Evolutionary conservation across 306 rosid species (phyloP), one percentile per base, ranked within the genome.

Genomic region (Betula pendula): DNA sequence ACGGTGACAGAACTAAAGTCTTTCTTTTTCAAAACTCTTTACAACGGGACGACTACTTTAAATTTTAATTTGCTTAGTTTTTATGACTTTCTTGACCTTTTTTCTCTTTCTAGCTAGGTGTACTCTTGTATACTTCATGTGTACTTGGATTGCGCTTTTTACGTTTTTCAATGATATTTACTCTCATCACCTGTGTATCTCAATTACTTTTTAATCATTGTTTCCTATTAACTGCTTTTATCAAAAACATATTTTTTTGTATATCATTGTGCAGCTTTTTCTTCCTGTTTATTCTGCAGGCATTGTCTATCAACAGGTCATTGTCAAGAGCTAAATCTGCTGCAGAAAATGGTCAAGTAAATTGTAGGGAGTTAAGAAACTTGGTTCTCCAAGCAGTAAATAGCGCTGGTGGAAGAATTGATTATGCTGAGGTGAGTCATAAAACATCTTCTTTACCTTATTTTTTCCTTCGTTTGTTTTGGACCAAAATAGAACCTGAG

Each of bases 341-440:
- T 16, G 96, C 92, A 25, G 88, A 78, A 87, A 87, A 83, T 22
- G 99, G 97, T 71, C 88, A 80, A 60, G 62, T 81, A 33, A 38
- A 85, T 66, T 90, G 90, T 76, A 85, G 73, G 72, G 87, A 81
- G 75, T 81, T 95, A 78, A 89, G 72, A 80, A 77, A 80, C 70
- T 38, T 68, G 44, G 91, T 87, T 75, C 55, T 77, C 43, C 78
- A 88, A 75, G 84, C 81, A 24, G 80, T 95, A 74, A 53, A 74
- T 58, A 91, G 87, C 80, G 91, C 97, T 13, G 96, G 97, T 45
- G 99, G 99, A 78, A 81, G 68, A 78, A 76, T 95, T 75, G 99
- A 95, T 76, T 95, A 95, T 85, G 93, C 91, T 1, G 99, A 92
- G 97, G 97, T 92, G 76, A 85, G 77, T 14, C 55, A 25, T 8